These are phyloP conservation scores for Vicia sativa DNA, from an alignment of 306 rosid genomes.

Conservation along the genomic window DNA sequence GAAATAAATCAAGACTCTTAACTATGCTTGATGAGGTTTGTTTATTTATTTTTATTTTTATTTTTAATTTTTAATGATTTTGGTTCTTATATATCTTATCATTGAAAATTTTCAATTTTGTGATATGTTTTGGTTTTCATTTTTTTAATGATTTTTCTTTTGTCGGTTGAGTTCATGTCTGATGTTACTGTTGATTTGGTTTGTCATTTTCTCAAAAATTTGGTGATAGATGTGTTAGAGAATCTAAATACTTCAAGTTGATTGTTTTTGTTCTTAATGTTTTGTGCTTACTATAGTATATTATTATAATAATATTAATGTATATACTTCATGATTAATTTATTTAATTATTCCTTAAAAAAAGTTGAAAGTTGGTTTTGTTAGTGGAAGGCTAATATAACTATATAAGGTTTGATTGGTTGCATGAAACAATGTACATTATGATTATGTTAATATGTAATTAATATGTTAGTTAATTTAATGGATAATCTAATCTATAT, in stretches of 20 bases:
- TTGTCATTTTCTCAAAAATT: constrained; percentile 29
- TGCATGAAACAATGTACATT: constrained; percentile 22
- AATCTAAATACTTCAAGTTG: neutral
- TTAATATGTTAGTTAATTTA: constrained; percentile 31
- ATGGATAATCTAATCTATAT: constrained; percentile 5
- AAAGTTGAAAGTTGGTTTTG: constrained; percentile 23
- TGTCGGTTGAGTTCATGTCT: constrained; percentile 24
- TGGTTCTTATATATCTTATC: constrained; percentile 7
- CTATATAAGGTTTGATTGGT: constrained; percentile 9
- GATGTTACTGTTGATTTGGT: constrained; percentile 19
- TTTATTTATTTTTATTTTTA: neutral
- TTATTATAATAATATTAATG: neutral
- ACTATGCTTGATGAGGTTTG: constrained; percentile 89
- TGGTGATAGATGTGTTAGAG: neutral
- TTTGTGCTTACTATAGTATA: neutral
- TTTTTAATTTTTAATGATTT: neutral
- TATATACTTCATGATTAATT: neutral
- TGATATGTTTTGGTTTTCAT: neutral
- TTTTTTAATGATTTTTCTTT: neutral
- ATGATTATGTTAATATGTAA: neutral
- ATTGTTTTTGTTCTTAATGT: neutral
- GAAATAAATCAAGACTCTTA: constrained; percentile 63
- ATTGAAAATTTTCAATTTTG: constrained; percentile 2
- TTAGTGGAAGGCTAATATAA: constrained; percentile 8
- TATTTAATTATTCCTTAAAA: constrained; percentile 15